These are phyloP conservation scores for Begonia masoniana DNA, from an alignment of 306 rosid genomes.

Conservation along the genomic window DNA sequence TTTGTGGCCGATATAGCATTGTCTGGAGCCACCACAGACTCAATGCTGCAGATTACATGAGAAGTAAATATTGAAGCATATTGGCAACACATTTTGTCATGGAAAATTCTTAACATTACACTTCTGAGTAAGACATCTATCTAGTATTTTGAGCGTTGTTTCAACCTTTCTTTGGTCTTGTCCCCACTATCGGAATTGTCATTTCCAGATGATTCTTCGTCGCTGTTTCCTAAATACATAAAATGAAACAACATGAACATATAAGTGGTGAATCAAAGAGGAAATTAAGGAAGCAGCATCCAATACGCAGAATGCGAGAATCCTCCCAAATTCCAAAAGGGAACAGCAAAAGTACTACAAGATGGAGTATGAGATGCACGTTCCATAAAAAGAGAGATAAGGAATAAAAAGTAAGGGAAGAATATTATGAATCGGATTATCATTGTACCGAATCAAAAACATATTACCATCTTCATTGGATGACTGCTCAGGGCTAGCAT, in stretches of 20 bases:
- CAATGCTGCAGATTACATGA: conserved; percentile 42
- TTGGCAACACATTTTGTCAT: neutral
- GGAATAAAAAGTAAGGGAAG: neutral
- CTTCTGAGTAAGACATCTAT: conserved; percentile 6
- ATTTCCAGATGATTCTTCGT: conserved; percentile 54
- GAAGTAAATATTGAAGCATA: conserved; percentile 13
- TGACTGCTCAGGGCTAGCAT: conserved; percentile 37
- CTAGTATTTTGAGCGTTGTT: conserved; percentile 10
- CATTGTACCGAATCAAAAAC: conserved; percentile 5
- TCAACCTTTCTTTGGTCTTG: conserved; percentile 53
- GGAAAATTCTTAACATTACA: neutral
- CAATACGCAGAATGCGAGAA: neutral
- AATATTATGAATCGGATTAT: neutral
- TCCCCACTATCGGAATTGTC: conserved; percentile 21
- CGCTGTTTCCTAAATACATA: conserved; percentile 59
- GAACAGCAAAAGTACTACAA: no score
- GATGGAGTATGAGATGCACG: neutral
- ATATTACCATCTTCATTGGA: conserved; percentile 72
- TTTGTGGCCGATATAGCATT: conserved; percentile 21
- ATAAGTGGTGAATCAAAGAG: neutral
- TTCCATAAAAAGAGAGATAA: neutral
- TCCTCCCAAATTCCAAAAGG: no score
- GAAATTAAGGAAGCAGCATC: neutral
- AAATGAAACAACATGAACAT: neutral
- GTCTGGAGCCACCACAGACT: conserved; percentile 30